Percentiles rank a stretch among this genome's conserved stretches.
phyloP scores from a whole-genome alignment of 2,329 filamentous ascomycete genomes.

The Phyllosticta paracitricarpa region DNA sequence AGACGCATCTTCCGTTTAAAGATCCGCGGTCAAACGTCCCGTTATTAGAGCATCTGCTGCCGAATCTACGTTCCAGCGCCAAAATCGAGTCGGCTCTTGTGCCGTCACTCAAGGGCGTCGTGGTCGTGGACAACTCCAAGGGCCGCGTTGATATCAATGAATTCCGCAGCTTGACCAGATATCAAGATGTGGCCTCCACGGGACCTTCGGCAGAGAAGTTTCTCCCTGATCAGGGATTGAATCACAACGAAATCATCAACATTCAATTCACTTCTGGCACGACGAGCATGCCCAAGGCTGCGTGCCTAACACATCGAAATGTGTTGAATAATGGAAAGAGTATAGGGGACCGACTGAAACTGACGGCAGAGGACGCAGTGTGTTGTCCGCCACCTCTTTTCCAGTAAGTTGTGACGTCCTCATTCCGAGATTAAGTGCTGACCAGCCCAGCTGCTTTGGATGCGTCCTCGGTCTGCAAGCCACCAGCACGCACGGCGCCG shows the following conservation, averaged over 20 bases:
- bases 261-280: constrained; percentile 98
- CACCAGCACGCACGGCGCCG: constrained; percentile 70
- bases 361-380: constrained; percentile 61
- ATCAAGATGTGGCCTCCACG: constrained; percentile 23
- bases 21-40: constrained; percentile 49
- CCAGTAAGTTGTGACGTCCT: constrained; percentile 25
- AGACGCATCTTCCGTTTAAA: constrained; percentile 70
- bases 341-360: constrained; percentile 76
- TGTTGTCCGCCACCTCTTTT: constrained; percentile 51
- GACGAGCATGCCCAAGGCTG: constrained; percentile 81
- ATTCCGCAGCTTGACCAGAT: constrained; percentile 32
- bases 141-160: constrained; percentile 39
- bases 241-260: constrained; percentile 67
- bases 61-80: constrained; percentile 34
- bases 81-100: constrained; percentile 46
- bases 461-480: constrained; percentile 93
- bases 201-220: background rate
- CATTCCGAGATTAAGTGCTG: constrained; percentile 1
- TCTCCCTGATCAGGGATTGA: constrained; percentile 39
- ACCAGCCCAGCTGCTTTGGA: constrained; percentile 60
- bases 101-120: constrained; percentile 59
- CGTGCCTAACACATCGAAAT: constrained; percentile 73
- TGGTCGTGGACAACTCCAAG: constrained; percentile 69
- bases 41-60: constrained; percentile 45
- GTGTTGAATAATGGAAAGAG: constrained; percentile 87